Evolutionary conservation across 225 moss, liverwort and hornwort genomes (phyloP).

Genomic region (Physcomitrium patens): DNA sequence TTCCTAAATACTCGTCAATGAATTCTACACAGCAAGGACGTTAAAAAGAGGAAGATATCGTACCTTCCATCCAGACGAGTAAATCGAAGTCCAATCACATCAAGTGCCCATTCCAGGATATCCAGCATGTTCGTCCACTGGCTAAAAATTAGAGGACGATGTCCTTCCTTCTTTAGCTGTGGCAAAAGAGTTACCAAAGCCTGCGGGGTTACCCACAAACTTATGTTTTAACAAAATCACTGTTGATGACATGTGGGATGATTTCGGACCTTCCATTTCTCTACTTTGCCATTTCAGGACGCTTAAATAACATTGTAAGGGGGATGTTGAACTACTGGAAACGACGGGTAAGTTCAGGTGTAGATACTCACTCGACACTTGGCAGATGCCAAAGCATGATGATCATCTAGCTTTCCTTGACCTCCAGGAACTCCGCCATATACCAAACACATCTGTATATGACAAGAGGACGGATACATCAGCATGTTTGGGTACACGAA

Average conservation of each 20-base stretch:
- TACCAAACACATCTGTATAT: conserved; percentile 71
- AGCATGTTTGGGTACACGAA: conserved; percentile 10
- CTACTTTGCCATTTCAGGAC: not conserved
- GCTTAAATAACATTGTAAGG: not conserved
- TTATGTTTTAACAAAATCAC: conserved; percentile 13
- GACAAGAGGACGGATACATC: conserved; percentile 16
- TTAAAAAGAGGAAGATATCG: not conserved
- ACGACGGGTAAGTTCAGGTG: conserved; percentile 13
- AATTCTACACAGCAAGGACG: not conserved
- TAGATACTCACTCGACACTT: conserved; percentile 78
- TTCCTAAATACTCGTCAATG: conserved; percentile 6
- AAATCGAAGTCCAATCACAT: conserved; percentile 67
- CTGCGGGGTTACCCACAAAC: conserved; percentile 38
- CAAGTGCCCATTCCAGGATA: conserved; percentile 95
- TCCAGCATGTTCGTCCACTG: conserved; percentile 99
- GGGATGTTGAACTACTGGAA: not conserved
- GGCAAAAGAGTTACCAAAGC: conserved; percentile 79
- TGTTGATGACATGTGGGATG: not conserved
- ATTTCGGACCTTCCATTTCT: not conserved
- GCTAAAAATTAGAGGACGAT: conserved; percentile 94
- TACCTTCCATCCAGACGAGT: conserved; percentile 93
- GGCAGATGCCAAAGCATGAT: conserved; percentile 75
- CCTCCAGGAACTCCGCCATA: conserved; percentile 80
- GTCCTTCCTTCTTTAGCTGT: conserved; percentile 75
- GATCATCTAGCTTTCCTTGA: conserved; percentile 66